Evolutionary conservation across 306 rosid species (phyloP).

Genomic region (Casuarina glauca): DNA sequence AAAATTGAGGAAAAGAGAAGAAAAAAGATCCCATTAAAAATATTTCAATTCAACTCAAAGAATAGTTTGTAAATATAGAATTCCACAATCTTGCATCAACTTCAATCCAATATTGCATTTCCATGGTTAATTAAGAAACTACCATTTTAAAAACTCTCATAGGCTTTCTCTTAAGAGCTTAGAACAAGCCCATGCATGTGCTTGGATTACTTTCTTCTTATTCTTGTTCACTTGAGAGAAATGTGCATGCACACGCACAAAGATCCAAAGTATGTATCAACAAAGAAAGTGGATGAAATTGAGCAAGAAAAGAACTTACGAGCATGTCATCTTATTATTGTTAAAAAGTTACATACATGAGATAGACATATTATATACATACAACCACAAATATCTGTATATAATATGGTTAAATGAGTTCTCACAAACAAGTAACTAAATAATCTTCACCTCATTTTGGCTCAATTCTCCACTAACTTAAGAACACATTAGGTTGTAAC

Average conservation of each 20-base stretch:
- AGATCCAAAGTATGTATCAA: neutral
- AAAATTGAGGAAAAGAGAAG: slow-evolving; percentile 16
- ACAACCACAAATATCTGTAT: too few species aligned
- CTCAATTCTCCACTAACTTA: neutral
- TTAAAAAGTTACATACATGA: neutral
- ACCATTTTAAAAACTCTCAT: neutral
- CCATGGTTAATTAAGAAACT: neutral
- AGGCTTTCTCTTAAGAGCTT: neutral
- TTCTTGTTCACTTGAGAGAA: neutral
- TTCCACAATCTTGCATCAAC: neutral
- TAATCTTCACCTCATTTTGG: neutral
- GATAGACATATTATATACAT: too few species aligned
- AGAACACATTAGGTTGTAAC: neutral
- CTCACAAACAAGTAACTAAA: neutral
- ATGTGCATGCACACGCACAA: too few species aligned
- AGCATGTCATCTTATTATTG: neutral
- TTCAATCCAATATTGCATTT: neutral
- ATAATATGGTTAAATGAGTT: neutral
- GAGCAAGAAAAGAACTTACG: neutral
- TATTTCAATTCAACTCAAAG: neutral
- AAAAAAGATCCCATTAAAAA: neutral
- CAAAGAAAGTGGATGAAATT: neutral
- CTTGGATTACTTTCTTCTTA: neutral
- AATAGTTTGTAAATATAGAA: slow-evolving; percentile 5
- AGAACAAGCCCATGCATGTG: neutral